Conservation (phyloP, 495 filamentous ascomycete genomes). For the Neurospora intermedia region DNA sequence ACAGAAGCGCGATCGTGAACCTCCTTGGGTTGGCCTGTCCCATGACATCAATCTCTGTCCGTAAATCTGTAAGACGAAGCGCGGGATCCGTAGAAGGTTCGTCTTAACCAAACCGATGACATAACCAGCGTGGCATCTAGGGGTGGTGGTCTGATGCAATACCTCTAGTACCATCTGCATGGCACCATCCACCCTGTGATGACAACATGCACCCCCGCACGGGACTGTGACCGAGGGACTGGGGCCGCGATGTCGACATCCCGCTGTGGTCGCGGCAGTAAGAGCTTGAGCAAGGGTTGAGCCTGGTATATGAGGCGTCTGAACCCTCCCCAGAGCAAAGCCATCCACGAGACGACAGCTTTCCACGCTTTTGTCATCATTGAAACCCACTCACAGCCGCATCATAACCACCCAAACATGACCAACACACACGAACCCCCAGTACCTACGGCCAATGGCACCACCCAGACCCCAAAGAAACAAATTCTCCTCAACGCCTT, state of each 20-base stretch:
- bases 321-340: background rate
- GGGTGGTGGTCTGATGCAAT: background rate
- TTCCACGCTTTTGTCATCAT: background rate
- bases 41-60: too few relatives aligned
- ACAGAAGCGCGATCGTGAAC: background rate
- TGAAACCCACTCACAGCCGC: background rate
- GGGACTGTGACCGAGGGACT: background rate
- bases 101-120: background rate
- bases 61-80: too few relatives aligned
- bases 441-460: background rate
- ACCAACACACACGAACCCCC: background rate
- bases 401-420: background rate
- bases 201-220: conserved; percentile 3
- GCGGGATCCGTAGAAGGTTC: background rate
- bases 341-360: background rate
- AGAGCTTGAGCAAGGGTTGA: background rate
- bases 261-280: background rate
- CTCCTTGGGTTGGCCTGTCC: too few relatives aligned
- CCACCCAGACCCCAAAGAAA: conserved; percentile 13
- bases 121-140: background rate
- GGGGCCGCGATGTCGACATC: background rate
- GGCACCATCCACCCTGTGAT: conserved; percentile 3
- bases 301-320: background rate
- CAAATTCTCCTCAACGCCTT: conserved; percentile 37
- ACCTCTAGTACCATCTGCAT: background rate